These are phyloP conservation scores for Boletellus sp. DNA, from an alignment of 768 basidiomycete genomes.

Conservation along the genomic window DNA sequence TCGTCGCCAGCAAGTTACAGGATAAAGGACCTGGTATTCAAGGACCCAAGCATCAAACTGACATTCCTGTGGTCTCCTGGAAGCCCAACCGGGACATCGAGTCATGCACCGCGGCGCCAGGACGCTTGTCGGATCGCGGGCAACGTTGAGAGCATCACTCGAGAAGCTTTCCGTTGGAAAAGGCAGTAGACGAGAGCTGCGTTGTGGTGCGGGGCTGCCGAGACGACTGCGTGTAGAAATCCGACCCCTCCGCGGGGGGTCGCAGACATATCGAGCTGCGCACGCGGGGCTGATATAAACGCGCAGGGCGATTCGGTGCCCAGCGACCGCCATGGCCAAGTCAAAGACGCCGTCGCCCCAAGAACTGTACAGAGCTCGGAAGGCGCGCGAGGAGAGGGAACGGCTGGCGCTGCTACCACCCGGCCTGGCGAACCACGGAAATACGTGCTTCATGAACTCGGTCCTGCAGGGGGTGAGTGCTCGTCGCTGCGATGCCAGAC, in stretches of 20 bases:
- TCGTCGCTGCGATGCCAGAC: neutral
- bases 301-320: neutral
- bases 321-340: constrained; percentile 41
- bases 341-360: constrained; percentile 56
- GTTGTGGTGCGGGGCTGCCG: constrained; percentile 79
- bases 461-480: constrained; percentile 79
- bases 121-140: constrained; percentile 57
- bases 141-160: constrained; percentile 49
- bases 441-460: constrained; percentile 96
- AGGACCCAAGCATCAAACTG: constrained; percentile 79
- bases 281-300: neutral
- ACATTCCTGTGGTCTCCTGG: constrained; percentile 96
- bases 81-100: constrained; percentile 89
- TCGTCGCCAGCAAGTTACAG: neutral
- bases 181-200: constrained; percentile 74
- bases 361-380: constrained; percentile 57
- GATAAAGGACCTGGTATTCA: constrained; percentile 67
- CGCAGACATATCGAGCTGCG: neutral
- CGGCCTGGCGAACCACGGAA: constrained; percentile 75
- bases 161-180: constrained; percentile 71
- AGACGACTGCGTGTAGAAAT: constrained; percentile 40
- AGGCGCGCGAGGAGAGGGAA: constrained; percentile 61
- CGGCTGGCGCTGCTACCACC: constrained; percentile 60
- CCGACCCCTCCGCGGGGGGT: constrained; percentile 17
- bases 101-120: constrained; percentile 66